These are phyloP conservation scores for Paraphaeosphaeria sporulosa DNA, from an alignment of 2,329 filamentous ascomycete genomes.

Conservation along the genomic window DNA sequence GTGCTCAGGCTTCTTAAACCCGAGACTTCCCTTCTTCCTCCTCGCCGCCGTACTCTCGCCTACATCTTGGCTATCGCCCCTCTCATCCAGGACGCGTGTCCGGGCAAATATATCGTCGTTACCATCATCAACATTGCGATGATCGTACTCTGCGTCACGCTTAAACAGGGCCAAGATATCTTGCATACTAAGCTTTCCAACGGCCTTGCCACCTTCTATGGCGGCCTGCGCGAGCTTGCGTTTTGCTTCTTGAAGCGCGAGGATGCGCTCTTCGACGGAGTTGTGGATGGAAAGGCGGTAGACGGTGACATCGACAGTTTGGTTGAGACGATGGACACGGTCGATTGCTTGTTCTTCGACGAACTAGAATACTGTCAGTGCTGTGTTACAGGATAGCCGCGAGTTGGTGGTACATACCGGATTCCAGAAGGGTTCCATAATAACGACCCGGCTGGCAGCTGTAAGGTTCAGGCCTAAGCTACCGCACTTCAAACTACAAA, in stretches of 20 bases:
- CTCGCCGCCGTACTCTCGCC: conserved; percentile 29
- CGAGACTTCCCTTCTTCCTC: conserved; percentile 41
- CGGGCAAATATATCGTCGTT: conserved; percentile 46
- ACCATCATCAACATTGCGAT: conserved; percentile 51
- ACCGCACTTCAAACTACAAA: conserved; percentile 94
- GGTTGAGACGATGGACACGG: conserved; percentile 96
- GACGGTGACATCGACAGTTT: conserved; percentile 91
- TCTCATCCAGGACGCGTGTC: conserved; percentile 38
- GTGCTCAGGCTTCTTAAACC: conserved; percentile 44
- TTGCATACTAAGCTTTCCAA: conserved; percentile 86
- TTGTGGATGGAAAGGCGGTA: conserved; percentile 90
- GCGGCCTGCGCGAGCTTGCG: conserved; percentile 88
- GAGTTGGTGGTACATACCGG: conserved; percentile 65
- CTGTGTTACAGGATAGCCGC: background rate
- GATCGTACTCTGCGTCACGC: conserved; percentile 66
- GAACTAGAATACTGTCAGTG: conserved; percentile 64
- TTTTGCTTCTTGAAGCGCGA: conserved; percentile 95
- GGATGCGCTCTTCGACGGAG: conserved; percentile 91
- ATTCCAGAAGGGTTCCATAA: conserved; percentile 99
- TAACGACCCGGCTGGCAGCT: conserved; percentile 89
- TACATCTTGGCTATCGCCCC: conserved; percentile 1
- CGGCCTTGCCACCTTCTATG: conserved; percentile 82
- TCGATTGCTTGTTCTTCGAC: conserved; percentile 99
- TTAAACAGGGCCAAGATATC: conserved; percentile 93
- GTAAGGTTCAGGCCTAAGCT: conserved; percentile 93